Evolutionary conservation across 768 basidiomycete species (phyloP).

Genomic region (Termitomyces sp.): DNA sequence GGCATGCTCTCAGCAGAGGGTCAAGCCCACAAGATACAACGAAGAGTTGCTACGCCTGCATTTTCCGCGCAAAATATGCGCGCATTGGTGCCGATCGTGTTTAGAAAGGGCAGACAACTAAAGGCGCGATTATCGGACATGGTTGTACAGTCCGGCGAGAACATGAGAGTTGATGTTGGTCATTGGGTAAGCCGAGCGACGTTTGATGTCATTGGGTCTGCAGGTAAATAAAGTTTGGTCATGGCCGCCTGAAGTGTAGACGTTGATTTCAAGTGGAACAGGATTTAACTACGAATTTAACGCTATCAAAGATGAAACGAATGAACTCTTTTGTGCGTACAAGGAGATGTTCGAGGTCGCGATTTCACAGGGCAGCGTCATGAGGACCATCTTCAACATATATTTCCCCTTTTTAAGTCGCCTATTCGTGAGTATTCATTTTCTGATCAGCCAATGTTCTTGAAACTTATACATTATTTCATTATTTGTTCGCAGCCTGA

Average conservation of each 20-base stretch:
- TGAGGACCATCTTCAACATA: slow-evolving; percentile 43
- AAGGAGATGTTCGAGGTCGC: slow-evolving; percentile 82
- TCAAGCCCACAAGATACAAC: slow-evolving; percentile 70
- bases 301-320: slow-evolving; percentile 72
- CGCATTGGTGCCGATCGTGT: slow-evolving; percentile 65
- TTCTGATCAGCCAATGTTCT: background rate
- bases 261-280: slow-evolving; percentile 18
- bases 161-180: slow-evolving; percentile 58
- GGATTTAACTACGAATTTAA: slow-evolving; percentile 87
- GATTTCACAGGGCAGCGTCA: slow-evolving; percentile 47
- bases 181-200: slow-evolving; percentile 80
- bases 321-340: slow-evolving; percentile 74
- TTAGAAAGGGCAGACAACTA: slow-evolving; percentile 59
- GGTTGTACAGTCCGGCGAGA: slow-evolving; percentile 22
- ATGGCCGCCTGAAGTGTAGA: background rate
- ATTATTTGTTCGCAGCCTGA: slow-evolving; percentile 41
- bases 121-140: slow-evolving; percentile 55
- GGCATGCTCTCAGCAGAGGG: slow-evolving; percentile 85
- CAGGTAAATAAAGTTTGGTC: slow-evolving; percentile 40
- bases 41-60: slow-evolving; percentile 70
- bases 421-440: slow-evolving; percentile 45
- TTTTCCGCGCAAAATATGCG: slow-evolving; percentile 76
- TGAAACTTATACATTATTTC: background rate
- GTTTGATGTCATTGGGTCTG: slow-evolving; percentile 89
- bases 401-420: slow-evolving; percentile 54